Evolutionary conservation across 805 yeast species (phyloP), one percentile per base, ranked within the genome.

Genomic region (Starmerella vaccinii): DNA sequence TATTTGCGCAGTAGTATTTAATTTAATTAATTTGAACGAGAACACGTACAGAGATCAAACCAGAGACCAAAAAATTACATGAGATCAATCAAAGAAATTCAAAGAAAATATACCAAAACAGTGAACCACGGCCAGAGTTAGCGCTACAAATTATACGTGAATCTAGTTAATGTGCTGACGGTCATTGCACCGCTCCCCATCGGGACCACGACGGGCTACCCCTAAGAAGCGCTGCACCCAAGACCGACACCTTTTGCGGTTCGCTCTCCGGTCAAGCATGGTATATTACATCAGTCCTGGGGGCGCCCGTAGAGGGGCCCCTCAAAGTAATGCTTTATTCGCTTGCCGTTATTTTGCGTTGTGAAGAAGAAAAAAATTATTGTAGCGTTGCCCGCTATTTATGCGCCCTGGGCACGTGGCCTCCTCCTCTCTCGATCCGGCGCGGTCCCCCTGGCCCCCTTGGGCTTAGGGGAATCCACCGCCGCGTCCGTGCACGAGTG

Each of bases 191-290:
- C 60, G 46, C 45, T 47, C 50, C 53, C 55, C 47, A 57, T 56
- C 32, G 54, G 58, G 57, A 57, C 59, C 60, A 52, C 60, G 60
- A 57, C 57, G 60, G 59, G 59, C 57, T 51, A 56, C 59, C 58
- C 58, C 57, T 57, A 49, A 53, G 50, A 50, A 49, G 50, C 57
- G 60, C 58, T 57, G 60, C 60, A 57, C 60, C 60, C 60, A 57
- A 57, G 60, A 57, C 59, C 58, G 57, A 49, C 48, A 40, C 46
- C 49, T 55, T 46, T 55, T 55, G 57, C 55, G 32, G 56, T 55
- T 48, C 47, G 42, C 21, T 57, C 60, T 57, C 53, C 59, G 60
- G 48, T 54, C 51, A 44, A 50, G 55, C 52, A 12, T 49, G 39
- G n/a, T 29, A 29, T 39, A 43, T 57, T 51, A 51, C 59, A 49